These are phyloP conservation scores for Hypomyces perniciosus DNA, from an alignment of 2,329 filamentous ascomycete species.

Conservation along the genomic window DNA sequence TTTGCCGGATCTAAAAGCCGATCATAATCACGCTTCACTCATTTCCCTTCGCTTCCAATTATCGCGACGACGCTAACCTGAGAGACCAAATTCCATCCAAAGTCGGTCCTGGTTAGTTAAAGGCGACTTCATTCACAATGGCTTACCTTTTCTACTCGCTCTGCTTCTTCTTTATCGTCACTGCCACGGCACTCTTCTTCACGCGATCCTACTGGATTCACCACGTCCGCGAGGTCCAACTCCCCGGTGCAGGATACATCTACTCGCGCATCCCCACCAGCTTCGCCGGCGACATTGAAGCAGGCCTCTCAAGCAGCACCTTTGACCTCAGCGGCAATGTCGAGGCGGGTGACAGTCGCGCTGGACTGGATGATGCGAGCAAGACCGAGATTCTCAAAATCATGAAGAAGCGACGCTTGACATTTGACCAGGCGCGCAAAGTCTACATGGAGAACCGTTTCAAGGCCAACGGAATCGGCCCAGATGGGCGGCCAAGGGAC, in stretches of 20 bases:
- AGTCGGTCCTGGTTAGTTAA: too few relatives aligned
- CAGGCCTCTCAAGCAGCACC: conserved; percentile 72
- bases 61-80: neutral
- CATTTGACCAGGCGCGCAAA: conserved; percentile 85
- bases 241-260: conserved; percentile 53
- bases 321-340: conserved; percentile 83
- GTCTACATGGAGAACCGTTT: conserved; percentile 83
- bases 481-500: conserved; percentile 81
- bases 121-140: conserved; percentile 45
- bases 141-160: conserved; percentile 74
- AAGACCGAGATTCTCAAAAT: conserved; percentile 82
- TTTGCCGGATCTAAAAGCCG: conserved; percentile 1
- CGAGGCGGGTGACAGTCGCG: conserved; percentile 67
- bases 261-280: conserved; percentile 72
- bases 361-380: conserved; percentile 71
- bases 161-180: conserved; percentile 63
- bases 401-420: conserved; percentile 78
- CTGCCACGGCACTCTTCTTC: conserved; percentile 72
- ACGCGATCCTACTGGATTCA: conserved; percentile 74
- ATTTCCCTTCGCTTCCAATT: neutral
- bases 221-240: conserved; percentile 54
- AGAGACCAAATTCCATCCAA: neutral
- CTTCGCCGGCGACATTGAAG: conserved; percentile 81
- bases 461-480: conserved; percentile 77
- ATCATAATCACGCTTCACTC: neutral